These are phyloP conservation scores for Rutstroemia sp. DNA, from an alignment of 2,329 filamentous ascomycete genomes.

Conservation along the genomic window DNA sequence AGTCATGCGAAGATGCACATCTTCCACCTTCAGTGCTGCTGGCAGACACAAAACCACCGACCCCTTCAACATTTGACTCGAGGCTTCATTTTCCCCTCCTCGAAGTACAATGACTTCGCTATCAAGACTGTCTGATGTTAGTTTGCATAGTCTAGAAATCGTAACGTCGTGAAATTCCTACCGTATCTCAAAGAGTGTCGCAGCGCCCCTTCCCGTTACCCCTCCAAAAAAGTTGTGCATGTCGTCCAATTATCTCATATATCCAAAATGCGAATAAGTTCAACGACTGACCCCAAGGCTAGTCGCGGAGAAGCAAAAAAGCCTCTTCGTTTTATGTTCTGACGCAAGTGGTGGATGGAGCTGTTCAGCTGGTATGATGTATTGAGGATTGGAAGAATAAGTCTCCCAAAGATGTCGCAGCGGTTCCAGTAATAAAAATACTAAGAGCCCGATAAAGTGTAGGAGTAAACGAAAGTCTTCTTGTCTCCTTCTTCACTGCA, in stretches of 20 bases:
- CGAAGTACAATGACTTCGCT: slow-evolving; percentile 75
- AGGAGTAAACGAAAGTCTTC: no score
- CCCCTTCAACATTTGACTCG: slow-evolving; percentile 68
- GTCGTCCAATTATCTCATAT: slow-evolving; percentile 1
- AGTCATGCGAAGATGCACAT: slow-evolving; percentile 63
- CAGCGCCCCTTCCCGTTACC: slow-evolving; percentile 28
- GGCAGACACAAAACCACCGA: slow-evolving; percentile 67
- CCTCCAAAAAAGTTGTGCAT: slow-evolving; percentile 29
- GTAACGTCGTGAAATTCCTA: slow-evolving; percentile 14
- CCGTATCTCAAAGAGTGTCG: slow-evolving; percentile 33
- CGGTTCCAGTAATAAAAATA: no score
- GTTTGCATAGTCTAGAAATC: slow-evolving; percentile 6
- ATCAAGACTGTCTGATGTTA: slow-evolving; percentile 51
- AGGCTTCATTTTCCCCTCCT: slow-evolving; percentile 66
- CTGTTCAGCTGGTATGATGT: no score
- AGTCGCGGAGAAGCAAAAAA: no score
- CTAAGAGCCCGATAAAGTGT: no score
- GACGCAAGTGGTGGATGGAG: no score
- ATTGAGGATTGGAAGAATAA: no score
- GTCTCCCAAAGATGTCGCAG: no score
- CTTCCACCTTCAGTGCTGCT: slow-evolving; percentile 61
- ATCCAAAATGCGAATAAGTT: no score
- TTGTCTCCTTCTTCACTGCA: not conserved
- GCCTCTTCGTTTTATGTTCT: not conserved
- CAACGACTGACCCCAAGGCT: no score